phyloP scores from a whole-genome alignment of 768 basidiomycete species.

The Boletus tylopilopsis region DNA sequence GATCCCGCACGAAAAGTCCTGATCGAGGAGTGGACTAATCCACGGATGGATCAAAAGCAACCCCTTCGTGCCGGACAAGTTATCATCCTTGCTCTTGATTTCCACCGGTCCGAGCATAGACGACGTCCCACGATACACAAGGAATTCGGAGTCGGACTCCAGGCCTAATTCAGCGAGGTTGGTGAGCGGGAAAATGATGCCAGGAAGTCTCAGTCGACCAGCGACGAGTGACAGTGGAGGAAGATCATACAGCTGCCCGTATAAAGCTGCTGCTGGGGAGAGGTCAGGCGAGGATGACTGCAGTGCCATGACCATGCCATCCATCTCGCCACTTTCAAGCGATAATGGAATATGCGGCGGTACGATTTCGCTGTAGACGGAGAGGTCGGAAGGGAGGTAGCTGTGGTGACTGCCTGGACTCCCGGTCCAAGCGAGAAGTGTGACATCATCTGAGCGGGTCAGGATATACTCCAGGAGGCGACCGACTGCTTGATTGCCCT shows the following conservation, averaged over 20 bases:
- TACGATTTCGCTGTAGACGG: neutral
- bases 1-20: no score
- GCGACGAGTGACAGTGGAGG: neutral
- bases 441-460: neutral
- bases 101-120: no score
- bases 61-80: no score
- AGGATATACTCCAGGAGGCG: neutral
- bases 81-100: no score
- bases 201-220: neutral
- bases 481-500: neutral
- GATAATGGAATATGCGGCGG: neutral
- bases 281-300: neutral
- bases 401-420: neutral
- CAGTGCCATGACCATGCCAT: neutral
- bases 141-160: no score
- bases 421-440: neutral
- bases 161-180: neutral
- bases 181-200: neutral
- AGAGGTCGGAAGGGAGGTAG: slow-evolving; percentile 2
- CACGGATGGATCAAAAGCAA: no score
- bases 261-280: neutral
- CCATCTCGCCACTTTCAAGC: neutral
- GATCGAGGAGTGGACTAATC: no score
- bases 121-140: no score
- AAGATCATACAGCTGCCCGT: neutral